Conservation (phyloP, 306 rosid species). For the Castanopsis chinensis region DNA sequence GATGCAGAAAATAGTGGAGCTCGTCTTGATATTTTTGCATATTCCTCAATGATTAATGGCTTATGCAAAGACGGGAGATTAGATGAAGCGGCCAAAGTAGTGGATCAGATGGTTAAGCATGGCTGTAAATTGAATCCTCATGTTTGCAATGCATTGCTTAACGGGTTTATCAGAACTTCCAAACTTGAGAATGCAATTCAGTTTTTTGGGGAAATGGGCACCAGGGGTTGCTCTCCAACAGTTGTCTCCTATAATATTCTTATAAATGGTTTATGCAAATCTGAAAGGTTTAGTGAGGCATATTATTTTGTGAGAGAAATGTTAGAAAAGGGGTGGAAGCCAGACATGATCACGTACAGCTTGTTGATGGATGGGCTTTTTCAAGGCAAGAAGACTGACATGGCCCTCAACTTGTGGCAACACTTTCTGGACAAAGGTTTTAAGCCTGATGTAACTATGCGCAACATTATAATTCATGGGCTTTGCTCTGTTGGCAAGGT, state of each 20-base stretch:
- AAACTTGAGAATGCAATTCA: constrained; percentile 58
- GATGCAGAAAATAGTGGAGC: constrained; percentile 49
- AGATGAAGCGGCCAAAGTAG: constrained; percentile 56
- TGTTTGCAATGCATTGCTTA: constrained; percentile 71
- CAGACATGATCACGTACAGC: constrained; percentile 75
- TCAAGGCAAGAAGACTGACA: constrained; percentile 56
- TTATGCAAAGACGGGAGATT: constrained; percentile 67
- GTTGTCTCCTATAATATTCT: constrained; percentile 77
- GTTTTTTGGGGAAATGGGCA: constrained; percentile 56
- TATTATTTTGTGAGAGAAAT: constrained; percentile 64
- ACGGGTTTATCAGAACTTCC: constrained; percentile 59
- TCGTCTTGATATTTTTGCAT: constrained; percentile 60
- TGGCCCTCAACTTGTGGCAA: constrained; percentile 63
- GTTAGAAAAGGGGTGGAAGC: constrained; percentile 69
- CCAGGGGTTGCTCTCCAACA: constrained; percentile 57
- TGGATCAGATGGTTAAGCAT: constrained; percentile 48
- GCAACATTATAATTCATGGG: constrained; percentile 80
- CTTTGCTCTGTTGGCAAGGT: constrained; percentile 75
- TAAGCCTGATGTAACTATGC: constrained; percentile 51
- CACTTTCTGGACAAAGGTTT: constrained; percentile 32
- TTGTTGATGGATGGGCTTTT: constrained; percentile 68
- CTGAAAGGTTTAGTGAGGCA: constrained; percentile 61
- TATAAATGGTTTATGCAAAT: constrained; percentile 74
- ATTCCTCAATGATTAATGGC: constrained; percentile 62
- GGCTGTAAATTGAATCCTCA: constrained; percentile 51